A percentile compares a stretch with the other conserved stretches of the same genome.
These are phyloP conservation scores for Ilyonectria destructans DNA, from an alignment of 2,329 filamentous ascomycete genomes.

Conservation along the genomic window DNA sequence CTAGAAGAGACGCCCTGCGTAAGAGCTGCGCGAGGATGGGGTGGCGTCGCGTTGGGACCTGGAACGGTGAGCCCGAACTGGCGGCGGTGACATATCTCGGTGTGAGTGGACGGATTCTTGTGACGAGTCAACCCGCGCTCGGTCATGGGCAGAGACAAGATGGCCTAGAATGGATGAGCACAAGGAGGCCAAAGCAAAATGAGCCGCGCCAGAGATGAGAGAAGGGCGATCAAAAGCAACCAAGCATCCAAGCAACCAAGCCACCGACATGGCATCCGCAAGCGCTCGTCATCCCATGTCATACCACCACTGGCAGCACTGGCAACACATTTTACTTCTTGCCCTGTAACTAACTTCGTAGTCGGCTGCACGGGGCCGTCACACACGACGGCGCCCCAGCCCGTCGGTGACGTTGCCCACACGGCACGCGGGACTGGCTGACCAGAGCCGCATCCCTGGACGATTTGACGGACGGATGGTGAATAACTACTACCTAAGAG, in stretches of 20 bases:
- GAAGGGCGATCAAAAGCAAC: slow-evolving; percentile 16
- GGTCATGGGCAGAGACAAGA: slow-evolving; percentile 15
- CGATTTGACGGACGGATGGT: neutral
- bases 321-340: slow-evolving; percentile 3
- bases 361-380: slow-evolving; percentile 42
- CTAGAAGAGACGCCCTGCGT: slow-evolving; percentile 46
- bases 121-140: slow-evolving; percentile 34
- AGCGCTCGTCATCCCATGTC: slow-evolving; percentile 48
- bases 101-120: slow-evolving; percentile 27
- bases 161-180: neutral
- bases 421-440: slow-evolving; percentile 13
- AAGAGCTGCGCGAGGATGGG: neutral
- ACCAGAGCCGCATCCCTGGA: slow-evolving; percentile 33
- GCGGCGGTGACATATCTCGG: slow-evolving; percentile 23
- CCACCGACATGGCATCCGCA: slow-evolving; percentile 28
- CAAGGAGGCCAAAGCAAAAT: neutral
- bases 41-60: slow-evolving; percentile 11
- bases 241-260: slow-evolving; percentile 39
- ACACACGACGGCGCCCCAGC: slow-evolving; percentile 17
- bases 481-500: neutral
- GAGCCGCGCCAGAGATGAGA: neutral
- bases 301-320: slow-evolving; percentile 42
- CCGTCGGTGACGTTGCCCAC: slow-evolving; percentile 31
- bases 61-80: slow-evolving; percentile 15
- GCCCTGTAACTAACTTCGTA: slow-evolving; percentile 23